phyloP scores from a whole-genome alignment of 2,329 filamentous ascomycete species.

The Periconia digitata region DNA sequence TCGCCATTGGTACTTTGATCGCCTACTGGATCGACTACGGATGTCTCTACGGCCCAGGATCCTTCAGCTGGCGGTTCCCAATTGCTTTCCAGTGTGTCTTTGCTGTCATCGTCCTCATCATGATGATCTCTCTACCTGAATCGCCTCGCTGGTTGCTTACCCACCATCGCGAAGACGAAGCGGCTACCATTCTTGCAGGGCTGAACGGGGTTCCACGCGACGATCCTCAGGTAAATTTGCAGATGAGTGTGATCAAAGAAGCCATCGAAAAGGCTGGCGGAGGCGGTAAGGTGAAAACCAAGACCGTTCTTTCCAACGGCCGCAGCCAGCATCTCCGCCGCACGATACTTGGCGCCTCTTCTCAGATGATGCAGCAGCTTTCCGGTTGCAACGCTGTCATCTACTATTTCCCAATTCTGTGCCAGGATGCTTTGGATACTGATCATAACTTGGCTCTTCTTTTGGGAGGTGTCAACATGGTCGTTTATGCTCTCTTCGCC shows the following conservation, averaged over 20 bases:
- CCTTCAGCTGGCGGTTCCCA: constrained; percentile 53
- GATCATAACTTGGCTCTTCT: constrained; percentile 46
- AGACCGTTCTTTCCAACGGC: constrained; percentile 61
- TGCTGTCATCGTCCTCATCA: constrained; percentile 53
- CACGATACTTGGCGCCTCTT: constrained; percentile 61
- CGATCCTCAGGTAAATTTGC: constrained; percentile 58
- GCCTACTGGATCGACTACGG: constrained; percentile 52
- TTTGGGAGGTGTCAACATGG: constrained; percentile 55
- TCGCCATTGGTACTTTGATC: constrained; percentile 55
- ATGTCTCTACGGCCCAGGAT: constrained; percentile 31
- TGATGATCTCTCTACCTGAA: constrained; percentile 65
- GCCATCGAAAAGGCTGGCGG: constrained; percentile 45
- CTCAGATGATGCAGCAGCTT: constrained; percentile 37
- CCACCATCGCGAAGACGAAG: constrained; percentile 65
- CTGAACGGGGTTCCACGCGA: constrained; percentile 53
- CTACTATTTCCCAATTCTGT: constrained; percentile 48
- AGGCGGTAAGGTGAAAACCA: constrained; percentile 48
- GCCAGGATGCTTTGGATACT: constrained; percentile 54
- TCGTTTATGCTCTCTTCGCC: constrained; percentile 58
- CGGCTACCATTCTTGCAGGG: constrained; percentile 55
- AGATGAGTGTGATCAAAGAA: constrained; percentile 70
- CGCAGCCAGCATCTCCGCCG: constrained; percentile 68
- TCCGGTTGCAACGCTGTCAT: constrained; percentile 45
- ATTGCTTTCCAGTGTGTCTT: constrained; percentile 57
- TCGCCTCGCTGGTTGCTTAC: constrained; percentile 66